Base-by-base conservation (phyloP, 2,329 filamentous ascomycete species). In the Boeremia lycopersici region DNA sequence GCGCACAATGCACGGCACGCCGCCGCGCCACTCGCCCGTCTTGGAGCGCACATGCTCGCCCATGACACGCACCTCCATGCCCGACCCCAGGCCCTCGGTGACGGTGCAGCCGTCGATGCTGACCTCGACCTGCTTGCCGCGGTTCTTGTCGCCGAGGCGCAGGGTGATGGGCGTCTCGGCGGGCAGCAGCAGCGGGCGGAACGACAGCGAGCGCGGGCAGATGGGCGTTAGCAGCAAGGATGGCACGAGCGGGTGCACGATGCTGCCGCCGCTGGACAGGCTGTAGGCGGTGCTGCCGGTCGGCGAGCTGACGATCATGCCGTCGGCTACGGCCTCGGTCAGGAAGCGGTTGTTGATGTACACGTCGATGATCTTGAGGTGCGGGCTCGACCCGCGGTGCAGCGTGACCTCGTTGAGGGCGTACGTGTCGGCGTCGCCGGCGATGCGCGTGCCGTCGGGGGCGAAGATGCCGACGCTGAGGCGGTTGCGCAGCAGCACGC, bases 361-460 rank as follows among this genome's bases (percentile, higher is more conserved):
- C 38, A 99, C 90, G 69, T 96, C 91, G 63, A 99, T 90, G 62
- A 96, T 88, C 33, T 92, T 91, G 6, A 99, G 84, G 74, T 98
- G 93, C 0, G 95, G 91, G 60, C 93, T 88, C 30, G 89, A 88
- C 35, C 95, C 95, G 19, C 95, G 87, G 74, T 99, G 95, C 31
- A 99, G 88, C 1, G 96, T 89, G 10, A 99, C 88, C 75, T 99
- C 95, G 73, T 99, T 99, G 78, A 98, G 90, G 45, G 95, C 95
- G 65, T 86, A 86, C 2, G 83, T 81, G 55, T 76, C 63, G 64
- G 30, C 74, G 47, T 65, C 34, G 38, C 58, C 53, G 40, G 65
- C 64, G 59, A 79, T 67, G 56, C 76, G 61, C 29, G 74, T 85
- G 69, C 90, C 90, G 26, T 86, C 78, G 0, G 85, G 81, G 60